phyloP scores from a whole-genome alignment of 1,284 basidiomycete species.

The Marasmius tenuissimus region DNA sequence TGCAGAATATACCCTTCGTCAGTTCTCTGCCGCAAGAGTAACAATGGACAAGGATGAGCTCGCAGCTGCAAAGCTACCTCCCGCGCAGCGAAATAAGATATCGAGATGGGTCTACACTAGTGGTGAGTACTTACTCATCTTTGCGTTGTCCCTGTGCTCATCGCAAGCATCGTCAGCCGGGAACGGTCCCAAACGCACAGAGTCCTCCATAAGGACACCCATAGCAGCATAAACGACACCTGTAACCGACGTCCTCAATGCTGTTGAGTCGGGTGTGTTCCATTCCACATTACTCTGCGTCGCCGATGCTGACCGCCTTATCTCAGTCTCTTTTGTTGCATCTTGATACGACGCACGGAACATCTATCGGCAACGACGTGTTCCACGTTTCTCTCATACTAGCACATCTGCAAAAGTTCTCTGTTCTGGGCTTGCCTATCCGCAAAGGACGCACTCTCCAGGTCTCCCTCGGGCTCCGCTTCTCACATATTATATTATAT shows the following conservation, averaged over 20 bases:
- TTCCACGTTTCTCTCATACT: neutral
- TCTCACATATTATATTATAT: too few species aligned
- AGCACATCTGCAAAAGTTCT: too few species aligned
- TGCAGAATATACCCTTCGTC: constrained; percentile 46
- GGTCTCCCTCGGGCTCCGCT: too few species aligned
- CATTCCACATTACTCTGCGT: neutral
- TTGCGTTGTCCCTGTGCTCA: neutral
- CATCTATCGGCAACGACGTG: neutral
- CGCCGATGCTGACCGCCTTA: neutral
- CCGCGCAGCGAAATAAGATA: constrained; percentile 22
- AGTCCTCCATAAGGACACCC: neutral
- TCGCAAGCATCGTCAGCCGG: neutral
- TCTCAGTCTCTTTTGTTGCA: neutral
- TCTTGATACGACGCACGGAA: neutral
- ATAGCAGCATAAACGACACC: neutral
- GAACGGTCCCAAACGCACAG: neutral
- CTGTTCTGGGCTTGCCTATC: neutral
- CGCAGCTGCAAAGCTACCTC: constrained; percentile 35
- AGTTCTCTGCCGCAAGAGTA: constrained; percentile 37
- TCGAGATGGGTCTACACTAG: neutral
- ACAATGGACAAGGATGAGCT: constrained; percentile 31
- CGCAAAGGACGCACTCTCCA: too few species aligned
- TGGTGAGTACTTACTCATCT: neutral
- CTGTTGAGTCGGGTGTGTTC: neutral
- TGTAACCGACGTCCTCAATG: neutral